phyloP scores from a whole-genome alignment of 257 asterid species.

The Forsythia suspensa region DNA sequence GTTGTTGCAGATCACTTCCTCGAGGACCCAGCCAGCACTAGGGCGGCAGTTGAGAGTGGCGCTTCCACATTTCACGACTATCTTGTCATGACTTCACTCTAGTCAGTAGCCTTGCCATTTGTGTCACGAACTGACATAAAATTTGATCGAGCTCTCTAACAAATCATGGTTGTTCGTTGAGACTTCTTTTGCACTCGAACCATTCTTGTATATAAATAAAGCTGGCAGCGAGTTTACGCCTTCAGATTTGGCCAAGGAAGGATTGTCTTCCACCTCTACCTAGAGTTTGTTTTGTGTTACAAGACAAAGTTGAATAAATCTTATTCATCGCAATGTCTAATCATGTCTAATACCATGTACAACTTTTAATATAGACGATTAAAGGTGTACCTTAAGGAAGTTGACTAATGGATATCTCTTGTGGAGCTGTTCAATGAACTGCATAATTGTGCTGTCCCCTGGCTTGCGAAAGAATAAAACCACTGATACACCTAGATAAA shows the following conservation, averaged over 20 bases:
- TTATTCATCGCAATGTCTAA: background rate
- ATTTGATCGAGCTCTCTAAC: slow-evolving; percentile 52
- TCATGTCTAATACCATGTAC: too few species aligned
- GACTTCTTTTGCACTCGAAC: slow-evolving; percentile 46
- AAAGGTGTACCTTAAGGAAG: slow-evolving; percentile 47
- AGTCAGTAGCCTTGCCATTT: background rate
- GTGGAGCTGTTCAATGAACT: slow-evolving; percentile 36
- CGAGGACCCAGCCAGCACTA: background rate
- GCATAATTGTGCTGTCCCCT: slow-evolving; percentile 30
- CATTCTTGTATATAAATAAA: slow-evolving; percentile 49
- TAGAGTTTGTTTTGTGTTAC: slow-evolving; percentile 3
- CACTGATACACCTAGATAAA: slow-evolving; percentile 34
- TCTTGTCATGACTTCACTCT: background rate
- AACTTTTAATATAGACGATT: background rate
- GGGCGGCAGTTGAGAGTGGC: background rate
- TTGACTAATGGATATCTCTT: slow-evolving; percentile 46
- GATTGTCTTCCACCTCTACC: slow-evolving; percentile 64
- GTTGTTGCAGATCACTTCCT: background rate
- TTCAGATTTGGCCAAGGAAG: slow-evolving; percentile 46
- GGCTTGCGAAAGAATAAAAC: slow-evolving; percentile 49
- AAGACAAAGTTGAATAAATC: background rate
- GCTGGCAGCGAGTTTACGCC: slow-evolving; percentile 48
- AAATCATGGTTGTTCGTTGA: slow-evolving; percentile 39
- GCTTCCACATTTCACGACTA: slow-evolving; percentile 1
- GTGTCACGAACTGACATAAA: slow-evolving; percentile 25